Conservation (phyloP, 208 protist genomes). For the Trypanosoma cruzi region DNA sequence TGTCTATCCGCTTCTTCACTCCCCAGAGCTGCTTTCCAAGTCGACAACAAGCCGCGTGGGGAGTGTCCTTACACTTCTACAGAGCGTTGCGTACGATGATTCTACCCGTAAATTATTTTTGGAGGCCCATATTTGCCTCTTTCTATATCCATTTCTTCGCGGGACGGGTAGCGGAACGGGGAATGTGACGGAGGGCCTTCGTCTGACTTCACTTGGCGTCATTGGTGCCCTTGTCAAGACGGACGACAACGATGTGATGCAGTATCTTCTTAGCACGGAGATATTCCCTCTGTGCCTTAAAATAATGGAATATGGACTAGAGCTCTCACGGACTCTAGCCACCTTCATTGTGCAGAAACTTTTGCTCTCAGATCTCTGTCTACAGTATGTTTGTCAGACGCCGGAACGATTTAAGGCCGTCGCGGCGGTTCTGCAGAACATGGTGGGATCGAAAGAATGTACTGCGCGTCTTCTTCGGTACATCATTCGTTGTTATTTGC, state of each 20-base stretch:
- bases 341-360: constrained; percentile 99
- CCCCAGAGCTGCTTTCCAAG: constrained; percentile 60
- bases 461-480: constrained; percentile 97
- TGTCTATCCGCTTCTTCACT: constrained; percentile 97
- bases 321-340: constrained; percentile 98
- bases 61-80: constrained; percentile 98
- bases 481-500: constrained; percentile 98
- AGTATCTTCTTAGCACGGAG: constrained; percentile 98
- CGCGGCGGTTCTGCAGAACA: constrained; percentile 93
- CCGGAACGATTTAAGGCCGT: constrained; percentile 97
- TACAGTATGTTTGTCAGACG: constrained; percentile 97
- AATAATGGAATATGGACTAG: constrained; percentile 98
- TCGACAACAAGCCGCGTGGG: constrained; percentile 95
- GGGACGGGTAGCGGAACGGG: constrained; percentile 92
- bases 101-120: constrained; percentile 97
- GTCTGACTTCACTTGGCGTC: constrained; percentile 98
- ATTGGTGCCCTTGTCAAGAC: constrained; percentile 99
- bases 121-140: constrained; percentile 99
- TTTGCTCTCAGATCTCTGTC: constrained; percentile 96
- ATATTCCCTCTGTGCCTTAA: constrained; percentile 99
- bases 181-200: constrained; percentile 96
- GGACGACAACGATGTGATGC: constrained; percentile 90
- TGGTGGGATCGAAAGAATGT: constrained; percentile 95
- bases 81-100: constrained; percentile 97
- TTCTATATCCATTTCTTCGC: constrained; percentile 99